Conservation (phyloP, 495 filamentous ascomycete genomes). For the Annulohypoxylon moriforme region DNA sequence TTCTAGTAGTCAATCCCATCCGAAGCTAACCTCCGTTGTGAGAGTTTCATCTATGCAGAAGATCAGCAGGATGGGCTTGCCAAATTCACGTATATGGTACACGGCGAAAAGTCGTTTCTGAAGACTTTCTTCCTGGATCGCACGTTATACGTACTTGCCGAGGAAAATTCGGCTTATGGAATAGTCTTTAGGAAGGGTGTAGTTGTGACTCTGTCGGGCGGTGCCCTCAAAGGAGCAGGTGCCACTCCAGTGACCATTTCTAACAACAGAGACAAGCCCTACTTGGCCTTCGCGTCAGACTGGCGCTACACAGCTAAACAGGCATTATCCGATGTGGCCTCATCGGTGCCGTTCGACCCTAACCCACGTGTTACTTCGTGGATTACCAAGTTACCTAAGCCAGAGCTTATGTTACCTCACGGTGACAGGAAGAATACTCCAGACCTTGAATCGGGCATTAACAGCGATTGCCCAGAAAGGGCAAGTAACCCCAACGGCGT, state of each 20-base stretch:
- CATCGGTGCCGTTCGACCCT: neutral
- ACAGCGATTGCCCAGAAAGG: neutral
- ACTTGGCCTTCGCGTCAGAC: slow-evolving; percentile 9
- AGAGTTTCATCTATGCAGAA: slow-evolving; percentile 55
- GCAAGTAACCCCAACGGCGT: neutral
- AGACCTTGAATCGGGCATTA: neutral
- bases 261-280: neutral
- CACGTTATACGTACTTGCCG: neutral
- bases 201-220: slow-evolving; percentile 15
- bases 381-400: slow-evolving; percentile 37
- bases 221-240: neutral
- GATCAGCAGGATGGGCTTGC: slow-evolving; percentile 43
- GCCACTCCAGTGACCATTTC: slow-evolving; percentile 29
- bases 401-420: slow-evolving; percentile 26
- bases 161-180: slow-evolving; percentile 5
- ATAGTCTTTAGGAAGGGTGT: slow-evolving; percentile 31
- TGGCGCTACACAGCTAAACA: slow-evolving; percentile 29
- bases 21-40: neutral
- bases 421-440: neutral
- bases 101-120: slow-evolving; percentile 9
- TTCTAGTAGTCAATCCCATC: neutral
- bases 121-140: slow-evolving; percentile 42
- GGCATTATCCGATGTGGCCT: neutral
- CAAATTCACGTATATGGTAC: slow-evolving; percentile 49
- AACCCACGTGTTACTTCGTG: slow-evolving; percentile 32